Conservation (phyloP, 1,284 basidiomycete species). For the Fomes fomentarius region DNA sequence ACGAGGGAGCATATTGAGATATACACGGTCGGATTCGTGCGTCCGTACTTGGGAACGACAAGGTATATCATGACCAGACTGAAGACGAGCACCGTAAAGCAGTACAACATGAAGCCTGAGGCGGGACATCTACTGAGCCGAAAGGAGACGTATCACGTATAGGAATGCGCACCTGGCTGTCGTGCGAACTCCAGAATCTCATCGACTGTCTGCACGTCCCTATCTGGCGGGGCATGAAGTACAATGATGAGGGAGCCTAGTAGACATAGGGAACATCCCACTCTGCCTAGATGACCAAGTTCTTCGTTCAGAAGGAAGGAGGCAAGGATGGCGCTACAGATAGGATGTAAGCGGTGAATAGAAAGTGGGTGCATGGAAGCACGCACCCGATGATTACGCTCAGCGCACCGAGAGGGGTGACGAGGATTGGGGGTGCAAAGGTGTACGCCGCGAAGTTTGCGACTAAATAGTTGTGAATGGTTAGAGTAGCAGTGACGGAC, state of each 20-base stretch:
- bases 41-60: conserved; percentile 88
- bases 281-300: conserved; percentile 89
- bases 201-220: conserved; percentile 92
- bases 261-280: conserved; percentile 92
- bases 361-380: neutral
- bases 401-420: conserved; percentile 94
- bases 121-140: too few species aligned
- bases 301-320: conserved; percentile 94
- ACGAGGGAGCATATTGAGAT: conserved; percentile 92
- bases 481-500: neutral
- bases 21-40: conserved; percentile 89
- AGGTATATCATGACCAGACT: conserved; percentile 87
- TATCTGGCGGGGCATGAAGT: conserved; percentile 95
- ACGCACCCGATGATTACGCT: conserved; percentile 96
- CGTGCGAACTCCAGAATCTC: conserved; percentile 91
- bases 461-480: conserved; percentile 50
- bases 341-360: conserved; percentile 2
- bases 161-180: conserved; percentile 71
- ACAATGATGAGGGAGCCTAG: conserved; percentile 95
- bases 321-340: conserved; percentile 83
- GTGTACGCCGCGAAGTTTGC: conserved; percentile 99
- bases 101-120: conserved; percentile 88
- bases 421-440: conserved; percentile 96
- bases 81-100: conserved; percentile 84
- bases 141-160: too few species aligned